Evolutionary conservation across 1,284 basidiomycete genomes (phyloP).

Genomic region (Phellinidium pouzarii): DNA sequence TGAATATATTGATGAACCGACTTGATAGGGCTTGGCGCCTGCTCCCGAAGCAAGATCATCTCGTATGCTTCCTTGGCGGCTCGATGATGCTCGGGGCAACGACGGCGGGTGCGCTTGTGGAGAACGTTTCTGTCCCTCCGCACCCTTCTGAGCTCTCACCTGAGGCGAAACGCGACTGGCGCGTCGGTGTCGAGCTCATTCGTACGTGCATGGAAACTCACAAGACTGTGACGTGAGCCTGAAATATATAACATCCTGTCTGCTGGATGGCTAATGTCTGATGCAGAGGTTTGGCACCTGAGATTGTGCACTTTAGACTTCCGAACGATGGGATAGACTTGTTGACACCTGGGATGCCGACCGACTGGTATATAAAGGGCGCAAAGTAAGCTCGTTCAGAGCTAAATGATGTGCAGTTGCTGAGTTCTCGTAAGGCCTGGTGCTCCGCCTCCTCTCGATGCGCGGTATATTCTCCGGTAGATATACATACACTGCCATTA

Average conservation of each 20-base stretch:
- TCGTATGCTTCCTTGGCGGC: conserved; percentile 93
- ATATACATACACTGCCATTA: conserved; percentile 20
- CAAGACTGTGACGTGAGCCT: conserved; percentile 70
- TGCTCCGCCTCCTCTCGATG: conserved; percentile 59
- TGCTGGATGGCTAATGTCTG: conserved; percentile 2
- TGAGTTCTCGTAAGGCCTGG: conserved; percentile 35
- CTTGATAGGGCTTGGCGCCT: conserved; percentile 56
- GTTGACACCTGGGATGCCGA: conserved; percentile 28
- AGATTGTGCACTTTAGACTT: conserved; percentile 74
- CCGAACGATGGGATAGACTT: conserved; percentile 44
- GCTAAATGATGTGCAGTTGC: background rate
- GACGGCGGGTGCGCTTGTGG: conserved; percentile 46
- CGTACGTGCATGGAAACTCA: conserved; percentile 88
- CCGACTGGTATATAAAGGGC: conserved; percentile 89
- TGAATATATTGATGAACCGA: background rate
- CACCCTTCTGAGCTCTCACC: conserved; percentile 47
- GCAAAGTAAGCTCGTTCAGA: conserved; percentile 37
- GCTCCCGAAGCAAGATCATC: conserved; percentile 88
- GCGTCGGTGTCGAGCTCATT: conserved; percentile 73
- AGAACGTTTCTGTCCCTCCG: conserved; percentile 55
- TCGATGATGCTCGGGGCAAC: conserved; percentile 88
- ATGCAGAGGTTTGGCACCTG: conserved; percentile 69
- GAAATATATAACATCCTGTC: background rate
- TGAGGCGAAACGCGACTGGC: conserved; percentile 70
- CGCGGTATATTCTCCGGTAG: conserved; percentile 83